A percentile compares a stretch with the other conserved stretches of the same genome.
phyloP scores from a whole-genome alignment of 805 yeast genomes.

The Wickerhamiella sergipiensis region DNA sequence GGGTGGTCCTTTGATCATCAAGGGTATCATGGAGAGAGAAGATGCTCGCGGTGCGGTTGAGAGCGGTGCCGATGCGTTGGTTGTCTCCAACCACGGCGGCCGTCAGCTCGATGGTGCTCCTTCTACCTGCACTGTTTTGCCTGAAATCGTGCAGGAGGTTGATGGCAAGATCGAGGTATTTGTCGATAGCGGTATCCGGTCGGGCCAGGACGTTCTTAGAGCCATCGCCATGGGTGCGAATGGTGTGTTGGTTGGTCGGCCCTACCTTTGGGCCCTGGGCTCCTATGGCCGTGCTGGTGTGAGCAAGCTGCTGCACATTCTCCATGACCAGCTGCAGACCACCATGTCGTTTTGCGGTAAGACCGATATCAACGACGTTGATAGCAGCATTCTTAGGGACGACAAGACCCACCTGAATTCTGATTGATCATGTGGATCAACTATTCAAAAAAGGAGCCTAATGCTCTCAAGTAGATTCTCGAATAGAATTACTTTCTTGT shows the following conservation, averaged over 20 bases:
- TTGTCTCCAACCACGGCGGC: not conserved
- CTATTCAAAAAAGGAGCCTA: too few relatives aligned
- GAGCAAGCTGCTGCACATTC: not conserved
- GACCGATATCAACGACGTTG: not conserved
- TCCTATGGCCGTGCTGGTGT: not conserved
- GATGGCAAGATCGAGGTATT: not conserved
- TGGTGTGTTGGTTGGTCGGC: not conserved
- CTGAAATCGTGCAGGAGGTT: not conserved
- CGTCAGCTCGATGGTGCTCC: not conserved
- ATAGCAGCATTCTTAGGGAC: not conserved
- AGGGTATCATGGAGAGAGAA: not conserved
- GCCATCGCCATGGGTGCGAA: not conserved
- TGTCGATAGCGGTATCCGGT: not conserved
- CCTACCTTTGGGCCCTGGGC: not conserved
- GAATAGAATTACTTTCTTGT: too few relatives aligned
- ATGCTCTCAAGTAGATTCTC: too few relatives aligned
- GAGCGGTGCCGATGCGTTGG: not conserved
- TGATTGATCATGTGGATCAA: not conserved
- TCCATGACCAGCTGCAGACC: not conserved
- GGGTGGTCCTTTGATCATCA: not conserved
- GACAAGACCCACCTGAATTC: not conserved
- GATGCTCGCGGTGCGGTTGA: not conserved
- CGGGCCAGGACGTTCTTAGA: not conserved
- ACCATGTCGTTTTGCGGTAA: not conserved
- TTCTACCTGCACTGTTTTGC: not conserved